Evolutionary conservation across 805 yeast genomes (phyloP), one percentile per base, ranked within the genome.

Genomic region (Starmerella roubikii): DNA sequence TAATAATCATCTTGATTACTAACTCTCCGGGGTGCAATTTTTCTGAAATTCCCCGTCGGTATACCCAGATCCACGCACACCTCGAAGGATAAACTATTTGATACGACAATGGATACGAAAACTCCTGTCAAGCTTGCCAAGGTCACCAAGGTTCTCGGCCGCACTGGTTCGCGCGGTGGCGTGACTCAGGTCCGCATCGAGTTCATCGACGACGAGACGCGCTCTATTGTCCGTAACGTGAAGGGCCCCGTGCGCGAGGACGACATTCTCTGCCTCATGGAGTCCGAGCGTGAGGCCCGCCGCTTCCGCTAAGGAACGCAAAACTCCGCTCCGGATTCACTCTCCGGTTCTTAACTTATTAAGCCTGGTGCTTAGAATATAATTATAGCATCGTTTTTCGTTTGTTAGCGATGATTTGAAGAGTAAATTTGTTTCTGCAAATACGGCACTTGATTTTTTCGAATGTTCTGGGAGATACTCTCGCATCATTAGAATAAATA

Each of bases 141-240:
- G 78, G 98, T 88, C 66, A 84, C 84, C 72, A 91, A 88, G 76
- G 97, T 88, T 69, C 78, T 88, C 71, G 97, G 97, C 69, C 88
- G 98, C 74, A 88, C 98, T 79, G 98, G 98, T 68, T 88, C 98
- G 68, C 88, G 97, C 75, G 97, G 97, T 81, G 95, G 95, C 76
- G 94, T 83, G 70, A 83, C 94, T 72, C 94, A 83, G 72, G 94
- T 84, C 71, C 83, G 94, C 71, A 94, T 83, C 64, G 94, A 83
- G 71, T 84, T 83, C 78, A 73, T 83, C 66, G 94, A 84, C 64
- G 94, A 84, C 68, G 73, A 86, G 63, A 73, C 91, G 69, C 81
- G 94, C 76, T 79, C 91, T 64, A 83, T 83, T 61, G 93, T 83
- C 75, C 82, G 94, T 78, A 83, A 83, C 78, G 94, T 83, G 69